Evolutionary conservation across 2,329 filamentous ascomycete species (phyloP), one percentile per base, ranked within the genome.

Genomic region (Neoascochyta sp.): DNA sequence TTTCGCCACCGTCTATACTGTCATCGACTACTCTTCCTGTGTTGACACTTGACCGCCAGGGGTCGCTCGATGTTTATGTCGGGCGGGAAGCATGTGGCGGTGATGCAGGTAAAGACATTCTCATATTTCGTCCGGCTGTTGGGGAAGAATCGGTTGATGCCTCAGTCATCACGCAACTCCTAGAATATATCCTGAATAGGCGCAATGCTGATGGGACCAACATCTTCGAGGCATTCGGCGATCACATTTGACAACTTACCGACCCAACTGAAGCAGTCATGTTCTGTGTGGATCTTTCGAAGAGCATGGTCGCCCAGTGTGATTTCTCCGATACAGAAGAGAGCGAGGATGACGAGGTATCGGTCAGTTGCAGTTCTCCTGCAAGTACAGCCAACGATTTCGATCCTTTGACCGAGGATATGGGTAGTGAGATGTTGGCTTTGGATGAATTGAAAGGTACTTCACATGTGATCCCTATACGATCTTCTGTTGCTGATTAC

Each of bases 1-100:
- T 63, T 4, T 27, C 54, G 13, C 46, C 43, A 6, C 61, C 59
- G 0, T 41, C 45, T 4, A 34, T 43, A 11, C 41, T 63, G 4
- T 42, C 47, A 4, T 57, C 51, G 9, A 46, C 50, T 7, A 50
- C 54, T 0, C 38, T 50, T 6, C 59, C 60, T 13, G 52, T 49
- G 16, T 34, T 66, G 17, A 64, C 61, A 2, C 47, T 65, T 11
- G 62, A 64, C 25, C 39, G 52, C 8, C 19, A 52, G 6, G 60
- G 58, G 4, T 41, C 55, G 15, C 32, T 63, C 8, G 57, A 59
- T 7, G 61, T 62, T 7, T 65, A 63, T 28, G 45, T 53, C n/a
- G 63, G 62, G 2, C 47, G 58, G 15, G 41, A 54, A 32, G 45
- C 39, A 3, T 65, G 57, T 25, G 50, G 48, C 10, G 41, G 22